Evolutionary conservation across 2,329 filamentous ascomycete genomes (phyloP), one percentile per base, ranked within the genome.

Genomic region (Elsinoe ampelina): DNA sequence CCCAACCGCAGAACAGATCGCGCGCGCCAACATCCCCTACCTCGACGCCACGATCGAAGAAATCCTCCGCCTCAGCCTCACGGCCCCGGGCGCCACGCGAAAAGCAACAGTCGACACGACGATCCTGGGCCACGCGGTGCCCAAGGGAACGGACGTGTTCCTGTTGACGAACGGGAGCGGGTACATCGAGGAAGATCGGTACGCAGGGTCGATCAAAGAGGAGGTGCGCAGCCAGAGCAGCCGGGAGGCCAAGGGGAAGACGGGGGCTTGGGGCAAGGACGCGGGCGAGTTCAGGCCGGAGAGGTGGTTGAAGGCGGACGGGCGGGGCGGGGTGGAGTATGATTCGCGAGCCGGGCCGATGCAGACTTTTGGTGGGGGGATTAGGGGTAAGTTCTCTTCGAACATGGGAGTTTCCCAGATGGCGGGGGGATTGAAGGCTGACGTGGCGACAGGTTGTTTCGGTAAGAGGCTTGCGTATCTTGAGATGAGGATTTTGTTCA

Each of bases 21-120:
- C 66, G 1, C 59, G 57, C 3, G 50, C 50, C 32, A 55, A 59
- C 22, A 42, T 62, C 12, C 61, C 64, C 2, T 56, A 48, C 32
- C 70, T 77, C 8, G 72, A 76, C 54, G 75, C 70, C 0, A 59
- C 63, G 1, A 64, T 73, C 8, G 73, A 76, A 58, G 75, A 77
- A 55, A 65, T 68, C 2, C 55, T 71, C 4, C 71, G 75, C 8
- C 62, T 64, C 7, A 61, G 64, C 12, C 57, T 57, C 12, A 69
- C 70, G 1, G 65, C 63, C 0, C 59, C 59, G 1, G 63, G 54
- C 4, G 45, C 64, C 1, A 57, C 64, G 0, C 71, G 75, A 11
- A 59, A 59, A 1, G 65, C 71, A 0, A 62, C 63, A 1, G 59
- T 62, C 13, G 74, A 77, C 58, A 72, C 73, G 0, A 60, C 66